Base-by-base conservation (phyloP, 2,329 filamentous ascomycete genomes). In the Helotiales sp. region DNA sequence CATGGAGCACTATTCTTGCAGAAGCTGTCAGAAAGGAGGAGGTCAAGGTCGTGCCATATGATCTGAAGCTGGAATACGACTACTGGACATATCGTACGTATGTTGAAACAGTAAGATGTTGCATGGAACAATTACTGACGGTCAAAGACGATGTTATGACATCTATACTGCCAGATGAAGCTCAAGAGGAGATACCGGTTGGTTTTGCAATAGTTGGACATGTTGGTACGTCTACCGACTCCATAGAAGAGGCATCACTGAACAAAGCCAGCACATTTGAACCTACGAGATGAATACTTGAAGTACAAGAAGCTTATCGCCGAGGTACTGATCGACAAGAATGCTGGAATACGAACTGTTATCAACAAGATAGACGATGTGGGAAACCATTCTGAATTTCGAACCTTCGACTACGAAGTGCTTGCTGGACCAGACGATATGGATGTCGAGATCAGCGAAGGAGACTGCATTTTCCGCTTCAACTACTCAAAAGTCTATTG, bases 401-500 rank as follows among this genome's bases (percentile, higher is more conserved):
- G 95, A 52, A 98, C 95, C 0, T 98, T 99, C 74, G 82, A 82
- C 30, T 98, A 96, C 76, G 95, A 99, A 76, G 83, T 98, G 13
- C 83, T 99, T 0, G 87, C 86, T 1, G 95, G 95, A 0, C 82
- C 85, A 0, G 85, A 91, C 66, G 87, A 98, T 69, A 78, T 97
- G 73, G 86, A 93, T 53, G 95, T 99, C 54, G 84, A 90, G 62
- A 82, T 95, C 52, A 85, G 83, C 63, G 92, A 97, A 75, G 88
- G 90, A 67, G 84, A 86, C 60, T 98, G 95, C 76, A 78, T 81
- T n/a, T 99, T 96, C 77, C 81, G 81, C 55, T 98, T 99, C 73
- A 90, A 99, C 77, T 99, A 96, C 73, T 85, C 89, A 61, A 96
- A 96, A 67, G 95, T 99, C 3, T 99, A 99, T 79, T 99, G 93